Percentiles rank a stretch among this genome's conserved stretches.
Evolutionary conservation across 1,139 yeast genomes (phyloP).

Genomic region (Lodderomyces oxycetoniae): DNA sequence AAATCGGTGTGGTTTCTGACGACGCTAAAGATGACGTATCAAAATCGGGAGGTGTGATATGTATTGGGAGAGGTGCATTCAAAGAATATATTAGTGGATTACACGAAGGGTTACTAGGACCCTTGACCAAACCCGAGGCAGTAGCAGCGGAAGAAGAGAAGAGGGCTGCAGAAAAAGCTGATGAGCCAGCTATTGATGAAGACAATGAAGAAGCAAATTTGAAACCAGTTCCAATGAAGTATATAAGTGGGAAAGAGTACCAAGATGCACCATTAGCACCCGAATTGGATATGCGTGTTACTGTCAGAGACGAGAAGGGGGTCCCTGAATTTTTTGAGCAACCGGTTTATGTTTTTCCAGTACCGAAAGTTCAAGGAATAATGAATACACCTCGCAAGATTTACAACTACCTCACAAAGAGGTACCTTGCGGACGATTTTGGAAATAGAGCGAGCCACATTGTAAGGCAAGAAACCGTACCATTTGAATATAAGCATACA

Average conservation of each 20-base stretch:
- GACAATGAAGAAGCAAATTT: slow-evolving; percentile 18
- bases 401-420: slow-evolving; percentile 70
- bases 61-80: slow-evolving; percentile 93
- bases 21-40: slow-evolving; percentile 39
- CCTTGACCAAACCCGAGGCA: slow-evolving; percentile 61
- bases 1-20: slow-evolving; percentile 37
- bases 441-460: slow-evolving; percentile 59
- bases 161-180: slow-evolving; percentile 16
- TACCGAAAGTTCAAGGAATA: slow-evolving; percentile 77
- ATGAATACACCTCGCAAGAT: slow-evolving; percentile 69
- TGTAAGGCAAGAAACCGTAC: slow-evolving; percentile 52
- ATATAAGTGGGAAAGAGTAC: slow-evolving; percentile 55
- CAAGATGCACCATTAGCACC: slow-evolving; percentile 52
- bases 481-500: slow-evolving; percentile 53
- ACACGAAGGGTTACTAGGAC: slow-evolving; percentile 94
- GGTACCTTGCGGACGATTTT: slow-evolving; percentile 67
- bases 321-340: slow-evolving; percentile 65
- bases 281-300: slow-evolving; percentile 40
- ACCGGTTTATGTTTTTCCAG: slow-evolving; percentile 68
- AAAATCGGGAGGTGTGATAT: slow-evolving; percentile 73
- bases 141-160: slow-evolving; percentile 28
- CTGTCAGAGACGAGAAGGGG: slow-evolving; percentile 29
- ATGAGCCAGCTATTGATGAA: slow-evolving; percentile 47
- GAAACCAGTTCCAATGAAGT: slow-evolving; percentile 59
- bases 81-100: slow-evolving; percentile 88